Evolutionary conservation across 2,329 filamentous ascomycete species (phyloP), one percentile per base, ranked within the genome.

Genomic region (Tolypocladium cylindrosporum): DNA sequence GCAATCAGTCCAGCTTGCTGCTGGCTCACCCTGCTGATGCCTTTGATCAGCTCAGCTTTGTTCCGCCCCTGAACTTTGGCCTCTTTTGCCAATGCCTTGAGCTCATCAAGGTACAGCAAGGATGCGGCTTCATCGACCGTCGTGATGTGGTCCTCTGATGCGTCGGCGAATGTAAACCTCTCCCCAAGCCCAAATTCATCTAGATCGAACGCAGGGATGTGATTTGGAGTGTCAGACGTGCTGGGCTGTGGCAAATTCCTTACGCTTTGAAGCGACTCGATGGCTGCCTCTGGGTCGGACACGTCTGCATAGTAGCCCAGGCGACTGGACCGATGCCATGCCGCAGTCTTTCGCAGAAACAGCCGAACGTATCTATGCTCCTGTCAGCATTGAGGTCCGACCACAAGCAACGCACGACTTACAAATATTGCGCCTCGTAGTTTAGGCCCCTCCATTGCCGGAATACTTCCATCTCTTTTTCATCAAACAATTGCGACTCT

Each of bases 401-500:
- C 31, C 13, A 11, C 3, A 9, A 3, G 19, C 21, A 50, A 24
- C 40, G 14, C 27, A 14, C 1, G 10, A 71, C 87, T 67, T 79
- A 97, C 84, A 99, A 73, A 72, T 96, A 97, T 67, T 97, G 92
- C 21, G 90, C 82, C 68, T 97, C 91, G 69, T 97, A 97, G 36
- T 79, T 77, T 55, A 97, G 69, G 0, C 73, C 71, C 60, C 77
- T 82, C 91, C 93, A 99, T 59, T 86, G 78, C 3, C 77, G 74
- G 69, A 99, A 97, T 0, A 97, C 80, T 16, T 81, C 77, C 66
- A 80, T 82, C 72, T 99, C 94, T 21, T 84, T 86, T 59, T 85
- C 82, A 65, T 94, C 83, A 69, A 97, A 99, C 0, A 99, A 76
- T 72, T 96, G 90, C 0, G 83, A 81, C 72, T 99, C 94, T 58